phyloP scores from a whole-genome alignment of 1,284 basidiomycete species.

The Paramarasmius palmivorus region DNA sequence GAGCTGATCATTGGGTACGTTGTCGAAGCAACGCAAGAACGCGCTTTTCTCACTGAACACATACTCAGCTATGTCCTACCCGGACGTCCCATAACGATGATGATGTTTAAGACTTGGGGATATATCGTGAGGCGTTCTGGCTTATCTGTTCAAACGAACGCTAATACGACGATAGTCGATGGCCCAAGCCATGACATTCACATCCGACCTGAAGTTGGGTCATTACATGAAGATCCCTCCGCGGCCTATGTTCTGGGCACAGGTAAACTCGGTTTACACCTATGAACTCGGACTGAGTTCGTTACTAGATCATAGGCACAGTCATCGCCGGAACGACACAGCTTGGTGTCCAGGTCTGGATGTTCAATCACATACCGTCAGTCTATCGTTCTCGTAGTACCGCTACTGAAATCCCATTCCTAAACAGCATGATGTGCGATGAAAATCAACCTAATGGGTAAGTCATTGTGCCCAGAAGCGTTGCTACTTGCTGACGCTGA shows the following conservation, averaged over 20 bases:
- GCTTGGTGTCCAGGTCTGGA: slow-evolving; percentile 50
- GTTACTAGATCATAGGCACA: slow-evolving; percentile 46
- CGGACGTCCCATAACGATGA: slow-evolving; percentile 40
- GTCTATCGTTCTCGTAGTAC: slow-evolving; percentile 2
- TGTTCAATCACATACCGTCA: slow-evolving; percentile 44
- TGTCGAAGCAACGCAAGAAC: background rate
- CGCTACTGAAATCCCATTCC: background rate
- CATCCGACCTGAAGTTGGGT: slow-evolving; percentile 44
- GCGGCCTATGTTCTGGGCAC: slow-evolving; percentile 20
- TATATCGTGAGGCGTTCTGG: slow-evolving; percentile 20
- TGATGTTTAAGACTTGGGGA: slow-evolving; percentile 34
- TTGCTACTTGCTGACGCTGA: background rate
- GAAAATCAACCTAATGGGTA: slow-evolving; percentile 33
- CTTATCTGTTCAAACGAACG: background rate
- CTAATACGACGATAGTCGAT: slow-evolving; percentile 17
- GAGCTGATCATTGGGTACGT: slow-evolving; percentile 37
- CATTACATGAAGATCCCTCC: slow-evolving; percentile 46
- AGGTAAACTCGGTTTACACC: slow-evolving; percentile 2
- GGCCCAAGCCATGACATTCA: slow-evolving; percentile 39
- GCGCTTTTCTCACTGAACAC: no score
- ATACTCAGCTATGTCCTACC: slow-evolving; percentile 20
- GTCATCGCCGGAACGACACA: slow-evolving; percentile 50
- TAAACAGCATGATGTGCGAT: slow-evolving; percentile 33
- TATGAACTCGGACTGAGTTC: background rate
- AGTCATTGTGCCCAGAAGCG: slow-evolving; percentile 4